Conservation (phyloP, 2,329 filamentous ascomycete species). For the Stemphylium lycopersici region DNA sequence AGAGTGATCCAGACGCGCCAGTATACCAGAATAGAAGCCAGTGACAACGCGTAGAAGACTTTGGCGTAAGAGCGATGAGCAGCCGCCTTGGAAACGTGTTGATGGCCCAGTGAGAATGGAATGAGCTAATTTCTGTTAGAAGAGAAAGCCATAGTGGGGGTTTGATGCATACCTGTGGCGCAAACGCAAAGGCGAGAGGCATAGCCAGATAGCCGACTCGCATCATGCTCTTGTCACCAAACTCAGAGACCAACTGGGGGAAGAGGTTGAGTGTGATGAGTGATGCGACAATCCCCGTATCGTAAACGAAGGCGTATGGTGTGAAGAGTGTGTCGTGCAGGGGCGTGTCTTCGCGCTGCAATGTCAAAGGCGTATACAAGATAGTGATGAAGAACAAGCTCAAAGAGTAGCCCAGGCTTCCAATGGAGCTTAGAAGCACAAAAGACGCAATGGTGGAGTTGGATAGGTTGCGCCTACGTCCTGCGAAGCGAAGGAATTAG, state of each 20-base stretch:
- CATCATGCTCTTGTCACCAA: conserved; percentile 30
- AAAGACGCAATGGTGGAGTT: conserved; percentile 59
- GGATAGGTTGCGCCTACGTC: conserved; percentile 61
- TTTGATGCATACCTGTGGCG: conserved; percentile 32
- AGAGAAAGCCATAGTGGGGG: not conserved
- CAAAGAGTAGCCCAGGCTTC: conserved; percentile 66
- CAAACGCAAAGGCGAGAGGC: conserved; percentile 47
- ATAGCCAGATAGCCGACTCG: conserved; percentile 35
- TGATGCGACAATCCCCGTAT: conserved; percentile 55
- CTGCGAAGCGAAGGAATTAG: conserved; percentile 29
- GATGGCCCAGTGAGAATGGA: conserved; percentile 58
- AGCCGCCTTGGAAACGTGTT: conserved; percentile 50
- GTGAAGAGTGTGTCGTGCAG: conserved; percentile 43
- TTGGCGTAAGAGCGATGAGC: conserved; percentile 52
- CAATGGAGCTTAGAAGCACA: conserved; percentile 63
- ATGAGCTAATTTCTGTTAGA: conserved; percentile 42
- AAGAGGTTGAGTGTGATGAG: conserved; percentile 54
- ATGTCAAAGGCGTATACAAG: conserved; percentile 61
- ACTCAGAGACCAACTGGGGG: conserved; percentile 32
- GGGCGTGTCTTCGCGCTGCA: conserved; percentile 43
- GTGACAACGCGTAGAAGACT: conserved; percentile 58
- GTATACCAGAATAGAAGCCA: conserved; percentile 55
- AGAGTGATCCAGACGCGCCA: conserved; percentile 53
- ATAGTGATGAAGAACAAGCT: conserved; percentile 68
- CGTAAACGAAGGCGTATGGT: conserved; percentile 40